Base-by-base conservation (phyloP, 148 eudicot species). In the Fagopyrum tataricum region DNA sequence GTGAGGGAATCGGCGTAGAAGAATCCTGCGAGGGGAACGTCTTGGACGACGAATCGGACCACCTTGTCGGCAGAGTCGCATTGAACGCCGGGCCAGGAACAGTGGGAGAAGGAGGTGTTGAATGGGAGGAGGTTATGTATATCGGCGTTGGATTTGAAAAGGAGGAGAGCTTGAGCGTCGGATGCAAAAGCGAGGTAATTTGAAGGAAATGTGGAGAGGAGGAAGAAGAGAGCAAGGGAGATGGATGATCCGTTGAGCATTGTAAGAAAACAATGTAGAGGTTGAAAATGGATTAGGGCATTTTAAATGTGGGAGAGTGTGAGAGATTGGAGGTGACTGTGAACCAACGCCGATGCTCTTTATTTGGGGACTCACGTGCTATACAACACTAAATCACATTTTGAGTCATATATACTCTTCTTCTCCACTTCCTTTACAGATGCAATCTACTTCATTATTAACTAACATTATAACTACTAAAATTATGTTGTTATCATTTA, bases 81-180 rank as follows among this genome's bases (percentile, higher is more conserved):
- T 42, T 43, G 26, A 51, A 70, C 52, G 51, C 72, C 72, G 26
- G 52, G 72, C 72, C 72, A 70, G 51, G 26, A 4, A 51, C 72
- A 70, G 15, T 70, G 72, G 6, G 52, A 46, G 52, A 31, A 7
- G 41, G 51, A 18, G 17, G 26, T 6, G 52, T 70, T 70, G 52
- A 70, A 70, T 4, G 15, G 18, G 72, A 70, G 72, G 2, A 23
- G 52, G 4, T 70, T 70, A 51, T 70, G 72, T 5, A 70, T 18
- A 46, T 70, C 72, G 72, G 52, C 24, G 17, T 70, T 70, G 48
- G 72, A 70, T 70, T 70, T 70, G 52, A 70, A 70, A 43, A 4
- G 14, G 2, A 70, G 52, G 10, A 70, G 72, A 46, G 72, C 72
- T 18, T 44, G 72, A 44, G 48, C 72, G 72, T 70, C 72, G 44